Evolutionary conservation across 176 grass and related monocot species (phyloP), one percentile per base, ranked within the genome.

Genomic region (Typha latifolia): DNA sequence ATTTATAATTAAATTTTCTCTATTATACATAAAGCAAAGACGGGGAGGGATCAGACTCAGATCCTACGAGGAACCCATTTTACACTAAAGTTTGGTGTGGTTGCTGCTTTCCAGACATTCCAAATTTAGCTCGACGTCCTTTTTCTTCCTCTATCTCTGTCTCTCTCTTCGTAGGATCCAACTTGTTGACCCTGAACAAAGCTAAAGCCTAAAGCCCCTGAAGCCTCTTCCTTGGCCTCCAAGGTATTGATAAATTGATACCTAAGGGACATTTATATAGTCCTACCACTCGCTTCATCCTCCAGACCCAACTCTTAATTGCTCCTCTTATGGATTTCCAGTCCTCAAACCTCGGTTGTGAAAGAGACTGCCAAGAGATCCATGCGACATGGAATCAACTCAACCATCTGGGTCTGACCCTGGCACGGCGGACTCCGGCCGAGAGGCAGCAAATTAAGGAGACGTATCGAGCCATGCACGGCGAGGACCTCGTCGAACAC

Each of bases 371-470:
- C 72, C 69, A 62, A 80, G 85, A 90, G 79, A 97, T 97, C 55
- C 85, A 86, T 18, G 72, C 49, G 2, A 73, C 76, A 29, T 62
- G 80, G 81, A 63, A 79, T 64, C 73, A 86, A 72, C 72, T 85
- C 32, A 74, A 67, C 47, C 51, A 72, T 10, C 32, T 97, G 24
- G 82, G 73, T 51, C 67, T 66, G 11, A 66, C 82, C 69, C 70
- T 97, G 78, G 89, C 89, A 48, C 69, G 4, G 5, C 66, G 73
- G 72, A 85, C 66, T 34, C 32, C 73, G 12, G 49, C 76, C 9
- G 89, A 97, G 69, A 87, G 83, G 76, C 68, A 82, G 13, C 86
- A 78, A 61, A 87, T 97, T 63, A 87, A 75, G 83, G 83, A 66
- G 29, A 62, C 69, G 1, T 97, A 97, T 75, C 77, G 68, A 18